These are phyloP conservation scores for Mucor plumbeus DNA, from an alignment of 371 early-diverging fungal genomes.

Conservation along the genomic window DNA sequence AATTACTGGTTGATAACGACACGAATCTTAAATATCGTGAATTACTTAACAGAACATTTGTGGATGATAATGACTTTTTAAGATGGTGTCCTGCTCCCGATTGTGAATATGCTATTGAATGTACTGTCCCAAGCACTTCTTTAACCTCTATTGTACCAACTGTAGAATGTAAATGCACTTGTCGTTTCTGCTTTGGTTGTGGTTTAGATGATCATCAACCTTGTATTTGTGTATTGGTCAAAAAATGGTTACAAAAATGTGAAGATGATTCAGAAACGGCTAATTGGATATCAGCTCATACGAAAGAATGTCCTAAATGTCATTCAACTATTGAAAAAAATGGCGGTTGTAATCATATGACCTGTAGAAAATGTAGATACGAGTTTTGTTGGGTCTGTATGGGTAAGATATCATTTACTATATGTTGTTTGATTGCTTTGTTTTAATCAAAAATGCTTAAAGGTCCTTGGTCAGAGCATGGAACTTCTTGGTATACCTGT, in stretches of 20 bases:
- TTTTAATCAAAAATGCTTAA: not conserved
- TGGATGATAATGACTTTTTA: slow-evolving; percentile 81
- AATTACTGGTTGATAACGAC: slow-evolving; percentile 58
- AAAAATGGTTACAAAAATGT: slow-evolving; percentile 94
- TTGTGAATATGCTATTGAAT: slow-evolving; percentile 94
- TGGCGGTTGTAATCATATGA: slow-evolving; percentile 96
- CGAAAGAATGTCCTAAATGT: slow-evolving; percentile 96
- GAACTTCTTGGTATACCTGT: slow-evolving; percentile 89
- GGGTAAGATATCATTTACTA: slow-evolving; percentile 32
- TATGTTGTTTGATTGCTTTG: too few relatives aligned
- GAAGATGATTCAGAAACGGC: slow-evolving; percentile 97
- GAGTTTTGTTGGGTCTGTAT: slow-evolving; percentile 93
- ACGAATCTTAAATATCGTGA: slow-evolving; percentile 70
- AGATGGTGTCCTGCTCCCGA: slow-evolving; percentile 97
- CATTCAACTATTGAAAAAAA: slow-evolving; percentile 96
- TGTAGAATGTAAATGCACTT: slow-evolving; percentile 84
- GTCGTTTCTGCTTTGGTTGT: slow-evolving; percentile 94
- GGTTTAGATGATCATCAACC: slow-evolving; percentile 91
- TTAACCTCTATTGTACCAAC: slow-evolving; percentile 82
- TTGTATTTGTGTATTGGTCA: slow-evolving; percentile 84
- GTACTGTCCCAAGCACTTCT: slow-evolving; percentile 74
- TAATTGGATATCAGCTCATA: slow-evolving; percentile 96
- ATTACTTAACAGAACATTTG: slow-evolving; percentile 86
- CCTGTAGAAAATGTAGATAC: slow-evolving; percentile 85
- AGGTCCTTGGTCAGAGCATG: slow-evolving; percentile 96